Evolutionary conservation across 1,139 yeast species (phyloP).

Genomic region (Lizanozyma gosingica): DNA sequence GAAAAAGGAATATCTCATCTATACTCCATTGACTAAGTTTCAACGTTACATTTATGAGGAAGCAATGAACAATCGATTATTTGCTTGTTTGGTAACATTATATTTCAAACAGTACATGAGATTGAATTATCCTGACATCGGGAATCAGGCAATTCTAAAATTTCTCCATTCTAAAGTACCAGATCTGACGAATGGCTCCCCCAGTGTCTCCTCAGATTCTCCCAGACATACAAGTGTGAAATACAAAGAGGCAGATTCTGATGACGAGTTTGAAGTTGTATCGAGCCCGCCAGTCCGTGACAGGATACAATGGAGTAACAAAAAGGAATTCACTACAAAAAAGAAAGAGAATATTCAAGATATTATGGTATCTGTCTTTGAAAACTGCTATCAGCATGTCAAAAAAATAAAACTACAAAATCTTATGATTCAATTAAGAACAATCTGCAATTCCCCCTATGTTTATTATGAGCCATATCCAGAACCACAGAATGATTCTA

Average conservation of each 20-base stretch:
- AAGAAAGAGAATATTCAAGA: conserved; percentile 7
- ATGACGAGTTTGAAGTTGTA: conserved; percentile 15
- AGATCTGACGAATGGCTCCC: neutral
- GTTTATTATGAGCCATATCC: conserved; percentile 71
- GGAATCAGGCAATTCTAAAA: conserved; percentile 25
- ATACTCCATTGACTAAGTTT: conserved; percentile 52
- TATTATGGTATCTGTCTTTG: neutral
- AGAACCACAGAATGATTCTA: conserved; percentile 24
- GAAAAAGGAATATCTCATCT: conserved; percentile 79
- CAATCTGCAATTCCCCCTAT: conserved; percentile 80
- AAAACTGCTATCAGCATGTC: conserved; percentile 5
- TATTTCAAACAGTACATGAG: conserved; percentile 38
- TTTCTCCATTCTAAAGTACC: conserved; percentile 22
- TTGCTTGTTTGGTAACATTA: conserved; percentile 30
- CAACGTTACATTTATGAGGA: conserved; percentile 61
- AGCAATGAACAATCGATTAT: conserved; percentile 42
- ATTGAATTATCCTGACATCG: conserved; percentile 17
- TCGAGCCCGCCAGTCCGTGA: too few species aligned
- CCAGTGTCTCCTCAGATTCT: neutral
- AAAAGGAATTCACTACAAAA: neutral
- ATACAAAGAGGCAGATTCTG: conserved; percentile 21
- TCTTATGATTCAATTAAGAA: conserved; percentile 72
- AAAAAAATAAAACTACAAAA: conserved; percentile 47
- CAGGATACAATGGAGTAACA: neutral
- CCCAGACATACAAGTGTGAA: conserved; percentile 4